Evolutionary conservation across 352 stramenopile genomes (phyloP).

Genomic region (Globisporangium paroecandrum): DNA sequence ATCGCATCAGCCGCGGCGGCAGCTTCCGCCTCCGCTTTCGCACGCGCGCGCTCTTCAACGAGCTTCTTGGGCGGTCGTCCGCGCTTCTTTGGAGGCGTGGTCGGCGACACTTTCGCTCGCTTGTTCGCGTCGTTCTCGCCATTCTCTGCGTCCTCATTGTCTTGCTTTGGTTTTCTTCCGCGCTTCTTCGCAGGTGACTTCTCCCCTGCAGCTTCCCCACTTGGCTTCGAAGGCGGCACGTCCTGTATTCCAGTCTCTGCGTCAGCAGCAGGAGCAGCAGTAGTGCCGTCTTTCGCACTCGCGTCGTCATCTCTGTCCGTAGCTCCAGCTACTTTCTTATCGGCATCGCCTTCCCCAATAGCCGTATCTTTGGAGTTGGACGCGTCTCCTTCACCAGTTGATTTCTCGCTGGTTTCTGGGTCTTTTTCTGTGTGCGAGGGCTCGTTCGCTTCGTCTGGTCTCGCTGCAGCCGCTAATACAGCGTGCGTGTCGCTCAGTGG

Average conservation of each 20-base stretch:
- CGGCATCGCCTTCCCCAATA: conserved; percentile 5
- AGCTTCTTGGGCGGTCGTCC: conserved; percentile 5
- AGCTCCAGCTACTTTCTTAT: neutral
- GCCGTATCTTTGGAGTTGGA: conserved; percentile 6
- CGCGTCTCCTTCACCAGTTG: conserved; percentile 7
- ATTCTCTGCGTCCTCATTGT: conserved; percentile 4
- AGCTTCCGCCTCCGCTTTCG: conserved; percentile 2
- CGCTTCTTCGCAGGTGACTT: conserved; percentile 27
- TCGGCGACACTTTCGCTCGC: conserved; percentile 6
- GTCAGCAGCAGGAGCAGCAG: too few species aligned
- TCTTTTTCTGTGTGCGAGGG: conserved; percentile 2
- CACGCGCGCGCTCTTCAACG: conserved; percentile 3
- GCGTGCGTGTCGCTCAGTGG: neutral
- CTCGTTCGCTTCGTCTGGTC: conserved; percentile 4
- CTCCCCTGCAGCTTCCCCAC: conserved; percentile 9
- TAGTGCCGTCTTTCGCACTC: neutral
- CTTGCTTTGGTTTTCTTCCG: conserved; percentile 20
- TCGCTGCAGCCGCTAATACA: neutral
- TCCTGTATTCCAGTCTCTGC: neutral
- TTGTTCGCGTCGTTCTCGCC: conserved; percentile 9
- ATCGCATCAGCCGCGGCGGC: neutral
- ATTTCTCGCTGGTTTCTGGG: neutral
- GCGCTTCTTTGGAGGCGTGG: conserved; percentile 12
- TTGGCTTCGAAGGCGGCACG: neutral
- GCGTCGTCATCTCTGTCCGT: neutral